phyloP scores from a whole-genome alignment of 352 stramenopile species.

The Globisporangium ultimum region DNA sequence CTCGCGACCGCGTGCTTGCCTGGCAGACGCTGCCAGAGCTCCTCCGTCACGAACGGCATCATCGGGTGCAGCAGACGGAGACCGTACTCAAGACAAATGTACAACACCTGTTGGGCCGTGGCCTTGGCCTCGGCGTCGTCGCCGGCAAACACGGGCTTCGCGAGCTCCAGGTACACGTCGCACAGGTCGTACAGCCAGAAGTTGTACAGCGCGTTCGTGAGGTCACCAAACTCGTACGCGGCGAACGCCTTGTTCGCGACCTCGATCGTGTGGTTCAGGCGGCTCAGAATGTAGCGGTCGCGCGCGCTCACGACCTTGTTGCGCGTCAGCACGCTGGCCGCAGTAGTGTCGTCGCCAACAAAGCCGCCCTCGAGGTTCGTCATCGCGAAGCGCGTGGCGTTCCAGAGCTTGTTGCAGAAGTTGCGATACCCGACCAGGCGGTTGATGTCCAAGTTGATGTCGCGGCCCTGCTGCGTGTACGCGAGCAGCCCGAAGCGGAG shows the following conservation, averaged over 20 bases:
- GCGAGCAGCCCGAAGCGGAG: constrained; percentile 97
- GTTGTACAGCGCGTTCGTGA: constrained; percentile 93
- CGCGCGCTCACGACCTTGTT: constrained; percentile 65
- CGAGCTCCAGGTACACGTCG: constrained; percentile 99
- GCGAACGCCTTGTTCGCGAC: constrained; percentile 84
- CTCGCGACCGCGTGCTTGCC: constrained; percentile 60
- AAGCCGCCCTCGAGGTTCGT: constrained; percentile 91
- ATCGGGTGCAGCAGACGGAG: constrained; percentile 95
- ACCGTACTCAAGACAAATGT: constrained; percentile 79
- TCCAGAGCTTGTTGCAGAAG: constrained; percentile 99
- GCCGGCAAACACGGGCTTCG: constrained; percentile 96
- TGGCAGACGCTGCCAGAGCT: constrained; percentile 86
- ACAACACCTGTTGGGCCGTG: constrained; percentile 82
- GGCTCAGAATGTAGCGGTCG: constrained; percentile 84
- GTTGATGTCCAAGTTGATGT: constrained; percentile 99
- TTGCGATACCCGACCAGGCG: constrained; percentile 98
- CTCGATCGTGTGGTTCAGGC: constrained; percentile 71
- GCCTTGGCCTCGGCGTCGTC: constrained; percentile 66
- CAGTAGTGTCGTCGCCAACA: constrained; percentile 46
- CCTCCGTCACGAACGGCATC: constrained; percentile 98
- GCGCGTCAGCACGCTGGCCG: constrained; percentile 44
- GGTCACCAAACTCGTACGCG: constrained; percentile 95
- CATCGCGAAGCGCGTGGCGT: constrained; percentile 97
- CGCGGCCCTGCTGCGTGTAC: constrained; percentile 92
- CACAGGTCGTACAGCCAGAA: constrained; percentile 99